Evolutionary conservation across 208 protist genomes (phyloP).

Genomic region (Leishmania mexicana): DNA sequence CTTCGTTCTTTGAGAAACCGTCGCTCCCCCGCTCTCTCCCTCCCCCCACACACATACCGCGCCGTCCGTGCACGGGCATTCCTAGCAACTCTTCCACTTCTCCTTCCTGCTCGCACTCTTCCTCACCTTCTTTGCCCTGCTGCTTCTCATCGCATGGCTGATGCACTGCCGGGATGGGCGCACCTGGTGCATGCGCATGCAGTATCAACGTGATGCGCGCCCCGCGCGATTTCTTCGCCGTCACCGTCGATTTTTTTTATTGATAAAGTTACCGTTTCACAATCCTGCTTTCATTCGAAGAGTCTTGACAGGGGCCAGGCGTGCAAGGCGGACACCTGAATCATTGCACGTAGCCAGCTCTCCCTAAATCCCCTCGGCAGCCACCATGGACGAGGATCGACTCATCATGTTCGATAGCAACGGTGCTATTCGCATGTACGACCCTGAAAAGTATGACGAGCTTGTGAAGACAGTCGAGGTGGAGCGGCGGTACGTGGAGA

Average conservation of each 20-base stretch:
- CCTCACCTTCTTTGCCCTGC: background rate
- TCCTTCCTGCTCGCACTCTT: background rate
- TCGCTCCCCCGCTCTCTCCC: background rate
- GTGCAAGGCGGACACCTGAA: background rate
- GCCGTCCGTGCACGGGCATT: background rate
- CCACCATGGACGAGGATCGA: conserved; percentile 81
- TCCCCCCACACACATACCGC: background rate
- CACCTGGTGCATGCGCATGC: background rate
- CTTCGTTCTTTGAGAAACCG: background rate
- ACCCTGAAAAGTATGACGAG: conserved; percentile 90
- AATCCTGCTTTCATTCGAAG: background rate
- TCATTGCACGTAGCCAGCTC: background rate
- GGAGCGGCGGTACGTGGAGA: conserved; percentile 68
- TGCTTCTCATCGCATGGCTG: background rate
- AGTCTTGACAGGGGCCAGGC: background rate
- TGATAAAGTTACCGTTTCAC: background rate
- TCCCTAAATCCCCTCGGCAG: background rate
- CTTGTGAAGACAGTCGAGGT: conserved; percentile 76
- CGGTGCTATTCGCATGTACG: conserved; percentile 90
- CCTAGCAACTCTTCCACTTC: background rate
- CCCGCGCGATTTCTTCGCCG: background rate
- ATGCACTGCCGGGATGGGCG: background rate
- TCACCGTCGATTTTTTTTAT: background rate
- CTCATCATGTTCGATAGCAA: conserved; percentile 91
- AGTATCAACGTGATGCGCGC: background rate